Evolutionary conservation across 2,329 filamentous ascomycete genomes (phyloP).

Genomic region (Fusarium verticillioides): DNA sequence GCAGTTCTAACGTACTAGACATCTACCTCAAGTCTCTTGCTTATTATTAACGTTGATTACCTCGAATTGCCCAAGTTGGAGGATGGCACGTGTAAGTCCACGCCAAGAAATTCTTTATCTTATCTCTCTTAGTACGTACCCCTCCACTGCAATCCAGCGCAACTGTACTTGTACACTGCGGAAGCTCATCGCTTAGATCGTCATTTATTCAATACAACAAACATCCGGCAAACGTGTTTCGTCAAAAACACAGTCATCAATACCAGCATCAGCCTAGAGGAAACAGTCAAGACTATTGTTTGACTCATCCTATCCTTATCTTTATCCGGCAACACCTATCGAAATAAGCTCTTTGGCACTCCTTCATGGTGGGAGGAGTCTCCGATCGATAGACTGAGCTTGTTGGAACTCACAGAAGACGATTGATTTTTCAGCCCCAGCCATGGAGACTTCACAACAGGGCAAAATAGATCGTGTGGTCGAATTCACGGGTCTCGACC

Average conservation of each 20-base stretch:
- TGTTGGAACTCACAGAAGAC: not conserved
- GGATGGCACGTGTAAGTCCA: constrained; percentile 10
- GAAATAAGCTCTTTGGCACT: constrained; percentile 8
- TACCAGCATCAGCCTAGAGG: not conserved
- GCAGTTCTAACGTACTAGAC: not conserved
- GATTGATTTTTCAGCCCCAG: not conserved
- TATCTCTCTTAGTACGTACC: constrained; percentile 35
- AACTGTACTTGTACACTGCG: constrained; percentile 4
- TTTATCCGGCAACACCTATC: not conserved
- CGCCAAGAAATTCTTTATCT: constrained; percentile 34
- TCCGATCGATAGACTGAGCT: constrained; percentile 20
- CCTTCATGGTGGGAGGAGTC: constrained; percentile 8
- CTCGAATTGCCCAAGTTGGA: not conserved
- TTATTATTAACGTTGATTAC: not conserved
- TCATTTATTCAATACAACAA: constrained; percentile 20
- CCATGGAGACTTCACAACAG: constrained; percentile 53
- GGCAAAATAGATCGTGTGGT: constrained; percentile 54
- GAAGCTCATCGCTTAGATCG: constrained; percentile 25
- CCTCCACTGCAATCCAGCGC: constrained; percentile 19
- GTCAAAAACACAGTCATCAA: constrained; percentile 4
- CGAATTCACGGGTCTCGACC: constrained; percentile 54
- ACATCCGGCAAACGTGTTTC: not conserved
- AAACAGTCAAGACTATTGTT: not conserved
- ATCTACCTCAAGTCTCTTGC: not conserved
- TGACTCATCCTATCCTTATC: not conserved